Percentiles rank a stretch among this genome's conserved stretches.
Evolutionary conservation across 1,284 basidiomycete genomes (phyloP).

Genomic region (Gomphus sp.): DNA sequence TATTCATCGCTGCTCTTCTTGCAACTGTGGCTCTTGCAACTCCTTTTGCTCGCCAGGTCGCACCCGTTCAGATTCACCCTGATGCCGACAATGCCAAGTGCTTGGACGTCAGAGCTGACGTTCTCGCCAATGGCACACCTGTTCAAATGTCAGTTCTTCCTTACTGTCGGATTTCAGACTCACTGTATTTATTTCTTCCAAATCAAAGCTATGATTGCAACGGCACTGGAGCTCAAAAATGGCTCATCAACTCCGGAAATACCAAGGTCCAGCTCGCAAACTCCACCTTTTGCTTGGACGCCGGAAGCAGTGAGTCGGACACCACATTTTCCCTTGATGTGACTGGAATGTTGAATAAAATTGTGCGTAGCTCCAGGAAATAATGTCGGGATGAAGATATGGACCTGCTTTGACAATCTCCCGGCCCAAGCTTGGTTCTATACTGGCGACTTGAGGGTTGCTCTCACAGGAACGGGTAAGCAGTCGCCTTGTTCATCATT

Average conservation of each 20-base stretch:
- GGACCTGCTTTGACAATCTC: not conserved
- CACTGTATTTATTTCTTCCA: not conserved
- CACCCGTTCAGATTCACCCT: not conserved
- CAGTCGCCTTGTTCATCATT: not conserved
- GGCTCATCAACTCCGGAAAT: not conserved
- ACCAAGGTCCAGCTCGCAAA: not conserved
- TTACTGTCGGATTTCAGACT: not conserved
- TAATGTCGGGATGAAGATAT: not conserved
- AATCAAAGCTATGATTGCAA: not conserved
- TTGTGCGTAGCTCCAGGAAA: not conserved
- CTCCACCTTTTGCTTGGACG: not conserved
- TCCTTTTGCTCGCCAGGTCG: not conserved
- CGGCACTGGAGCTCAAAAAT: slow-evolving; percentile 1
- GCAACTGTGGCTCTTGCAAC: not conserved
- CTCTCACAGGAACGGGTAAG: not conserved
- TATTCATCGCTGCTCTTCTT: not conserved
- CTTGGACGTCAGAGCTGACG: not conserved
- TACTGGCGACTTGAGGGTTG: not conserved
- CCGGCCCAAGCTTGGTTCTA: not conserved
- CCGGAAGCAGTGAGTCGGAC: not conserved
- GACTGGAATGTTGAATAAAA: not conserved
- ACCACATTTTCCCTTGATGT: not conserved
- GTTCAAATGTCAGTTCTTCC: not conserved
- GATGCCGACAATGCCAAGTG: not conserved
- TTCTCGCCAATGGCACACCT: not conserved